Evolutionary conservation across 441 rosid genomes (phyloP).

Genomic region (Aleurites moluccanus): DNA sequence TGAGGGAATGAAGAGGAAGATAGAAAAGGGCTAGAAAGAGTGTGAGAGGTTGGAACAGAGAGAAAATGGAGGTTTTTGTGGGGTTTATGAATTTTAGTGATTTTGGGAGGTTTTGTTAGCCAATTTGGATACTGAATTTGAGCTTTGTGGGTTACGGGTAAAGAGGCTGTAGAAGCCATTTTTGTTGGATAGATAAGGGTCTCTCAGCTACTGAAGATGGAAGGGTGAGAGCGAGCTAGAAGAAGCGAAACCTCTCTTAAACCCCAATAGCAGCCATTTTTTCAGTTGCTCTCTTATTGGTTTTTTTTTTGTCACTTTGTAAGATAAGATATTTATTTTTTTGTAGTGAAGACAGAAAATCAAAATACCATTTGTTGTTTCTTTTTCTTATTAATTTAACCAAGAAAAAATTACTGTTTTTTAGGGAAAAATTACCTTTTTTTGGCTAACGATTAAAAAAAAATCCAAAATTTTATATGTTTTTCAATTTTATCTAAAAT

Average conservation of each 20-base stretch:
- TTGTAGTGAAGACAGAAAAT: no score
- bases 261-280: slow-evolving; percentile 25
- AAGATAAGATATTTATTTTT: not conserved
- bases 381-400: no score
- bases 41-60: slow-evolving; percentile 23
- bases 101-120: slow-evolving; percentile 20
- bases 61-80: slow-evolving; percentile 33
- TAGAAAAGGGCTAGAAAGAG: slow-evolving; percentile 28
- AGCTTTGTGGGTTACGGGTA: slow-evolving; percentile 31
- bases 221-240: no score
- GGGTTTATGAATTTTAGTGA: slow-evolving; percentile 17
- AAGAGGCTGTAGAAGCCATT: slow-evolving; percentile 39
- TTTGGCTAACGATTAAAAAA: no score
- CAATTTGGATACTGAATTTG: slow-evolving; percentile 35
- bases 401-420: no score
- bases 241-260: slow-evolving; percentile 38
- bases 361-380: no score
- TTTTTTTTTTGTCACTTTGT: not conserved
- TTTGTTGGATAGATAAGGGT: slow-evolving; percentile 26
- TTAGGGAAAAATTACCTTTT: no score
- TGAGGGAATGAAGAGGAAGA: slow-evolving; percentile 48
- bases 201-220: not conserved
- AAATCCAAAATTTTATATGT: no score
- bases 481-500: no score
- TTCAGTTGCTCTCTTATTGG: not conserved